Evolutionary conservation across 2,329 filamentous ascomycete species (phyloP), one percentile per base, ranked within the genome.

Genomic region (Pseudogymnoascus sp.): DNA sequence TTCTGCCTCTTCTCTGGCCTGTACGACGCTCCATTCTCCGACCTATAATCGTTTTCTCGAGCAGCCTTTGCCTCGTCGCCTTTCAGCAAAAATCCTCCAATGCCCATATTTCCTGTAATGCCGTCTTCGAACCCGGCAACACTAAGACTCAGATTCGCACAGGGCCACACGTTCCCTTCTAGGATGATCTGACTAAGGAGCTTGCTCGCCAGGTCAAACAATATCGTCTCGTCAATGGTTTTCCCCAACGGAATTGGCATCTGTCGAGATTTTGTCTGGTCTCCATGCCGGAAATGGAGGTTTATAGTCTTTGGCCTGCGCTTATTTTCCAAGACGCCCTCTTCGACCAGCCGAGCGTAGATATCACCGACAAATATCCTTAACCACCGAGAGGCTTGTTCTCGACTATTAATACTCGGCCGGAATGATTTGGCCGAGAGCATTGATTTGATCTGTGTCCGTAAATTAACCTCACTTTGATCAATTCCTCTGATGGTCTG

Each of bases 381-480:
- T 40, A 99, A 79, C 94, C 94, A 99, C 65, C 86, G 87, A 23
- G 84, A 79, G 1, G 88, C 93, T 73, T 96, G 90, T 21, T 94
- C 91, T 16, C 84, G 77, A 1, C 81, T 88, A 68, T 86, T 89
- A 72, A 97, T 93, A 63, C 82, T 85, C 0, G 94, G 94, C 25
- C 90, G 83, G 71, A 99, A 99, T 0, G 92, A 95, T 73, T 99
- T 99, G 18, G 94, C 92, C 1, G 92, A 97, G 12, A 97, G 80
- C 92, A 99, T 97, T 14, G 90, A 94, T 74, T 97, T 97, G 78
- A 97, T 96, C 71, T 94, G 90, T 1, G 92, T 96, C 61, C 93
- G 82, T 28, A 91, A 84, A 71, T 91, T 97, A 67, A 99, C 91
- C 74, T 97, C 92, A 69, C 89, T 94, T 60, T 80, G 79, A 73